Percentiles rank a stretch among this genome's conserved stretches.
phyloP scores from a whole-genome alignment of 345 rosid genomes.

The Eucalyptus marginata region DNA sequence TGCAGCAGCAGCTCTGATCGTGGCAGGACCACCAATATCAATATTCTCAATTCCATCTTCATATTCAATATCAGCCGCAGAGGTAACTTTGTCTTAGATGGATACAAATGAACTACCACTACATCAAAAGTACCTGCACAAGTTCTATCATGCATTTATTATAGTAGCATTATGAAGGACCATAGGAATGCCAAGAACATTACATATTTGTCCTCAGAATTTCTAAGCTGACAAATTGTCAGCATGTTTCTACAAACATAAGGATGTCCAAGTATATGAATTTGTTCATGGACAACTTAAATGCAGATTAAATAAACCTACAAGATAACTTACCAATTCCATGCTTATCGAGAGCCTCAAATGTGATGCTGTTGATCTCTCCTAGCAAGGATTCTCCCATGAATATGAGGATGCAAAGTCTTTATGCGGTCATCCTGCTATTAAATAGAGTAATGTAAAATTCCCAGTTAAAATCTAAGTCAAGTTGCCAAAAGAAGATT shows the following conservation, averaged over 20 bases:
- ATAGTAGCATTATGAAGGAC: too few species aligned
- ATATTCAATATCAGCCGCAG: constrained; percentile 26
- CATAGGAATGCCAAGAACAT: not conserved
- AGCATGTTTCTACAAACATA: not conserved
- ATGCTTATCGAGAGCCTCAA: constrained; percentile 73
- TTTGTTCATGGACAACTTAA: too few species aligned
- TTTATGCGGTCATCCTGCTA: constrained; percentile 96
- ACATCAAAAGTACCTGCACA: constrained; percentile 76
- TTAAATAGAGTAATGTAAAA: not conserved
- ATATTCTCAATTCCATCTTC: constrained; percentile 93
- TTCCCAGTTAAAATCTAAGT: not conserved
- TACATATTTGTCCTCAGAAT: not conserved
- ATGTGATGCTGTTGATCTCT: constrained; percentile 80
- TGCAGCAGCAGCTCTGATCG: constrained; percentile 96
- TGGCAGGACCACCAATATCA: constrained; percentile 92
- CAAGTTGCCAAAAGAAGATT: not conserved
- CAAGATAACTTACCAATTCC: constrained; percentile 53
- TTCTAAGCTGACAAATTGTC: not conserved
- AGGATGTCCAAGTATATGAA: too few species aligned
- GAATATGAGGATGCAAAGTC: constrained; percentile 66
- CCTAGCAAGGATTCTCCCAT: constrained; percentile 73
- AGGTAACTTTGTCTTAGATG: constrained; percentile 77
- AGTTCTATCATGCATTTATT: not conserved
- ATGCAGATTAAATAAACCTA: too few species aligned
- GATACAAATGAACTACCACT: constrained; percentile 89